These are phyloP conservation scores for Hymenoscyphus occultus DNA, from an alignment of 2,329 filamentous ascomycete species.

Conservation along the genomic window DNA sequence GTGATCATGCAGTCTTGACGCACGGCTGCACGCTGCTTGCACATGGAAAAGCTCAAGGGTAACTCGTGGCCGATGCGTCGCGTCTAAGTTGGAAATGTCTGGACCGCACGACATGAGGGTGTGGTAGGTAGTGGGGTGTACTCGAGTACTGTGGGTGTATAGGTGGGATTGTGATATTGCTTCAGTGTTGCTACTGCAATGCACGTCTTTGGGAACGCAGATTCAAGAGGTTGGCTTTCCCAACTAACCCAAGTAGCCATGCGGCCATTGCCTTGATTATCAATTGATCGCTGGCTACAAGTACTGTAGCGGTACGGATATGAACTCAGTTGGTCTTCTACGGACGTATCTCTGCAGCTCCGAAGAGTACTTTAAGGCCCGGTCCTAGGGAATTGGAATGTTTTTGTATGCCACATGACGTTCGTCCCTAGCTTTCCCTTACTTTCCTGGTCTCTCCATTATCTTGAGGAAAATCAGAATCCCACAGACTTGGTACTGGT, in stretches of 20 bases:
- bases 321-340: not conserved
- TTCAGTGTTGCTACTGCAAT: not conserved
- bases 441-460: not conserved
- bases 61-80: constrained; percentile 6
- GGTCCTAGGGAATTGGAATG: too few species aligned
- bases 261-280: not conserved
- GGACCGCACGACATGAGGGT: not conserved
- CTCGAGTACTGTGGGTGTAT: not conserved
- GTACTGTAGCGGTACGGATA: too few species aligned
- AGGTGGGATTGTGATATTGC: not conserved
- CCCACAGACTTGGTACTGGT: too few species aligned
- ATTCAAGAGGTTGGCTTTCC: not conserved
- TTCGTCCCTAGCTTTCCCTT: not conserved
- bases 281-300: not conserved
- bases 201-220: not conserved
- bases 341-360: not conserved
- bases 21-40: constrained; percentile 4
- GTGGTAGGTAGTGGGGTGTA: not conserved
- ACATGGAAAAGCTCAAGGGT: constrained; percentile 1
- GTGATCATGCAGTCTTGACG: constrained; percentile 1
- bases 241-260: not conserved
- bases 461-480: not conserved
- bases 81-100: not conserved
- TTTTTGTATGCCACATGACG: not conserved
- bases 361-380: not conserved